phyloP scores from a whole-genome alignment of 2,329 filamentous ascomycete species.

The Colletotrichum cuscutae region DNA sequence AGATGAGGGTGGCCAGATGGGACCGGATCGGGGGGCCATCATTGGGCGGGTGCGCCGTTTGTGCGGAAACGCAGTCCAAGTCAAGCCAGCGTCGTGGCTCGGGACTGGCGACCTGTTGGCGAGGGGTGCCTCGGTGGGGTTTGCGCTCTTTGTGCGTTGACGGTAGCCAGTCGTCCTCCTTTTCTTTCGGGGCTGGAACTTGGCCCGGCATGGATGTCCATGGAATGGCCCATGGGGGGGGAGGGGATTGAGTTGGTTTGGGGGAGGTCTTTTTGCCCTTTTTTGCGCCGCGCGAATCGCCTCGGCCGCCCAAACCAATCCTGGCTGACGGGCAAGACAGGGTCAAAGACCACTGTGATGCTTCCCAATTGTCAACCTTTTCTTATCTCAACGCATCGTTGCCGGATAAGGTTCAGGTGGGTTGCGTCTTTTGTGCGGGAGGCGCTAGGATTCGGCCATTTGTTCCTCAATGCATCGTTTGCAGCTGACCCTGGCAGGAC shows the following conservation, averaged over 20 bases:
- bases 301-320: not conserved
- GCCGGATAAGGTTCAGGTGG: conserved; percentile 24
- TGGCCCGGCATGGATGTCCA: conserved; percentile 11
- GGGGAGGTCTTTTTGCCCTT: not conserved
- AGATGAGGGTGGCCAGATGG: conserved; percentile 35
- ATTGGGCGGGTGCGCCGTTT: conserved; percentile 26
- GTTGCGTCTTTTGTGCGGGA: conserved; percentile 30
- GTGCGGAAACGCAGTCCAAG: conserved; percentile 13
- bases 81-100: conserved; percentile 1
- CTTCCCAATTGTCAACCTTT: not conserved
- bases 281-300: not conserved
- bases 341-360: not conserved
- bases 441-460: conserved; percentile 21
- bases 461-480: conserved; percentile 27
- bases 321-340: not conserved
- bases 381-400: conserved; percentile 4
- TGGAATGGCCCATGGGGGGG: not conserved
- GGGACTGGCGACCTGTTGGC: not conserved
- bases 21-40: conserved; percentile 25
- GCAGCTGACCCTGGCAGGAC: not conserved
- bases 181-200: conserved; percentile 1
- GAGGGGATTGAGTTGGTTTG: not conserved
- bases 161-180: conserved; percentile 22
- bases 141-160: conserved; percentile 35
- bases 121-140: conserved; percentile 9